Base-by-base conservation (phyloP, 306 rosid species). In the Alnus rubra region DNA sequence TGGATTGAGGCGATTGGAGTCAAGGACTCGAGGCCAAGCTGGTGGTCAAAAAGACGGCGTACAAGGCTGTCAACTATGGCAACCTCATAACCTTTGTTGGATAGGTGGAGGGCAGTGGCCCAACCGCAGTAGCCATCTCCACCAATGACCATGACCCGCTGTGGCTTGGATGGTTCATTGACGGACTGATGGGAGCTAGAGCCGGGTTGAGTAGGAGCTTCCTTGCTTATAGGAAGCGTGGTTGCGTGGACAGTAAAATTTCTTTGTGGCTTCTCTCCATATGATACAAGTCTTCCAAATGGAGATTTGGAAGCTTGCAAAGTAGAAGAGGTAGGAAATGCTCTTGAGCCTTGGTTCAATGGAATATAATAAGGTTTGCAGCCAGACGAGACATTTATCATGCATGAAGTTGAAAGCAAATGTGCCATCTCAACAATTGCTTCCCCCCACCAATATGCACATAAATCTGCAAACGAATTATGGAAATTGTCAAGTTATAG, bases 101-200 rank as follows among this genome's bases (percentile, higher is more conserved):
- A 95, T 14, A 92, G 92, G 79, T 95, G 98, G 49, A 95, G 98
- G 56, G 98, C 98, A 60, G 98, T 92, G 84, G 98, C 98, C 98
- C 98, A 95, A 87, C 98, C 98, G 79, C 98, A 91, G 83, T 95
- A 91, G 71, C 98, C 98, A 84, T 95, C 98, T 58, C 98, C 98
- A 45, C 98, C 98, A 62, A 95, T 88, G 83, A 95, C 93, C 97
- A 95, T 88, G 50, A 90, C 97, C 31, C 95, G 86, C 79, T 88
- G 81, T 28, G 95, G 73, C 81, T 92, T 95, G 30, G 86, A 86
- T 79, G 86, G 86, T 62, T 74, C 87, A n/a, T 78, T 72, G 0
- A 85, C 85, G 78, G 67, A 80, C 52, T 60, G 82, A 48, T 58
- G 69, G 48, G 74, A 6, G 55, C 63, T 86, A 72, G 76, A 64